These are phyloP conservation scores for Alternaria atra DNA, from an alignment of 2,329 filamentous ascomycete genomes.

Conservation along the genomic window DNA sequence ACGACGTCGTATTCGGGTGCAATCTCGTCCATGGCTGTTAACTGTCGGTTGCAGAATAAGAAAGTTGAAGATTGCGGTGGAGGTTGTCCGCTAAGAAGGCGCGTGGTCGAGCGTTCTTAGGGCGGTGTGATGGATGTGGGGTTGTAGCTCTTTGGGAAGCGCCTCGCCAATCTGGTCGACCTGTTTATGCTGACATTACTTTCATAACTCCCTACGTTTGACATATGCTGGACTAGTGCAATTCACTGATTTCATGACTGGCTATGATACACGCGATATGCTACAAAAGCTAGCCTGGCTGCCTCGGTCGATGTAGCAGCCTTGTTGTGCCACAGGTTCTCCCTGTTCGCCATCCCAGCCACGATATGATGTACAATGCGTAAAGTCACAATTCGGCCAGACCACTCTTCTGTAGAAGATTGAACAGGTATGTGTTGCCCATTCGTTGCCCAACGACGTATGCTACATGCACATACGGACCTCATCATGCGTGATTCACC, in stretches of 20 bases:
- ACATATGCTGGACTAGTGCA: conserved; percentile 16
- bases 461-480: not conserved
- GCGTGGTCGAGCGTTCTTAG: conserved; percentile 23
- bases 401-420: not conserved
- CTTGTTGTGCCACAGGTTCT: not conserved
- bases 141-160: conserved; percentile 39
- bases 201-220: conserved; percentile 19
- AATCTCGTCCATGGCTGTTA: conserved; percentile 88
- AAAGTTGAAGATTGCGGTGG: conserved; percentile 31
- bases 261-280: conserved; percentile 11
- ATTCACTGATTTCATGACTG: conserved; percentile 15
- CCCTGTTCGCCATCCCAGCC: not conserved
- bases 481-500: conserved; percentile 20
- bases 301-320: not conserved
- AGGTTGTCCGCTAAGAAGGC: conserved; percentile 33
- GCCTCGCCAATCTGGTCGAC: conserved; percentile 33
- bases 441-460: not conserved
- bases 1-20: conserved; percentile 98
- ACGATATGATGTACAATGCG: not conserved
- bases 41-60: conserved; percentile 19
- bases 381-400: not conserved
- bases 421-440: not conserved
- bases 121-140: conserved; percentile 42
- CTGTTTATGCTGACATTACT: conserved; percentile 19
- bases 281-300: conserved; percentile 3